Base-by-base conservation (phyloP, 2,329 filamentous ascomycete species). In the Pestalotiopsis sp. region DNA sequence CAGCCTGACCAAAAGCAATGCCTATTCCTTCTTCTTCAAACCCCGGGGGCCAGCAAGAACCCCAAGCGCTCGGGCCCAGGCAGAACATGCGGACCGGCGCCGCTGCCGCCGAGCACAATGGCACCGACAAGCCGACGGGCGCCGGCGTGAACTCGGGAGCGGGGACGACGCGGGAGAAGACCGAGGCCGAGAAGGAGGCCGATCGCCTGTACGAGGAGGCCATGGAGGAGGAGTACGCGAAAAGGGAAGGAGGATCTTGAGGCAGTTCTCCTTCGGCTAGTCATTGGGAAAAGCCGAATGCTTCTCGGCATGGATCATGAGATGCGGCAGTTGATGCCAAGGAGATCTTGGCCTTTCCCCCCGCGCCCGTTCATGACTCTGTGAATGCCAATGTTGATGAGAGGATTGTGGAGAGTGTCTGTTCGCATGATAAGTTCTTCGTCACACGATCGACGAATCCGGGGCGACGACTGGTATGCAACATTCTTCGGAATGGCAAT, bases 221-320 rank as follows among this genome's bases (percentile, higher is more conserved):
- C 3, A 87, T 87, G 75, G 85, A 87, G 79, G 85, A 87, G 58
- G 85, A 87, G 76, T 87, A 87, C 70, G 85, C 85, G 59, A 87
- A 86, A 80, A 77, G 85, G 49, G 85, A 87, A 65, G 85, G 85
- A 6, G 86, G 86, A 36, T 80, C 84, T 17, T 87, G 45, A 52
- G 45, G 3, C 20, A n/a, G 3, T 20, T 20, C 11, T n/a, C 3
- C 14, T 52, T 17, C 1, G 6, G 17, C 13, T 1, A 52, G 14
- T 9, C 41, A 13, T n/a, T 45, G 41, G 6, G 6, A 17, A 0
- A 11, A 6, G 2, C 9, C 7, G 7, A 17, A 2, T n/a, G 45
- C 20, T 9, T n/a, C 20, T 52, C 9, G 45, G 14, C 45, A 52
- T 20, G 17, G 45, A 52, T 20, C 45, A 52, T 52, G 45, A n/a